Percentiles rank a stretch among this genome's conserved stretches.
These are phyloP conservation scores for Piromyces sp. DNA, from an alignment of 192 early-diverging fungal genomes.

Conservation along the genomic window DNA sequence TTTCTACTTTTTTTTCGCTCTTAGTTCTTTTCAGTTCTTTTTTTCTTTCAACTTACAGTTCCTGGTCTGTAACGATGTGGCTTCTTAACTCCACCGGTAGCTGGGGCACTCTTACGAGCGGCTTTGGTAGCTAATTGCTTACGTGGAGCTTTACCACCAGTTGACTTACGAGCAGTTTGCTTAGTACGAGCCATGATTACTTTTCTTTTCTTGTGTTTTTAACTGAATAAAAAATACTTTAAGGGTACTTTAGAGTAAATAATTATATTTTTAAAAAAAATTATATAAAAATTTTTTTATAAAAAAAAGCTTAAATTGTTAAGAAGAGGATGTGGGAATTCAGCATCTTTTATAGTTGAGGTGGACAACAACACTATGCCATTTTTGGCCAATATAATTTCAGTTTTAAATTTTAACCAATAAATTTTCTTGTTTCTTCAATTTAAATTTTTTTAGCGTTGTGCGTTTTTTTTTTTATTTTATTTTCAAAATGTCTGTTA, in stretches of 20 bases:
- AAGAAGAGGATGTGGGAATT: not conserved
- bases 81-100: constrained; percentile 85
- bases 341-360: not conserved
- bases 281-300: not conserved
- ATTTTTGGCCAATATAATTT: not conserved
- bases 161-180: constrained; percentile 97
- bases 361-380: not conserved
- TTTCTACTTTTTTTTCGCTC: not conserved
- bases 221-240: not conserved
- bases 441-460: too few species aligned
- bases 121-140: constrained; percentile 49
- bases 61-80: constrained; percentile 58
- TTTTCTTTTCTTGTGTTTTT: not conserved
- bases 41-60: constrained; percentile 23
- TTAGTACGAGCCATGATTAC: constrained; percentile 51
- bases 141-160: constrained; percentile 96
- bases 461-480: too few species aligned
- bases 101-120: constrained; percentile 85
- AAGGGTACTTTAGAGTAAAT: not conserved
- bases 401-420: not conserved
- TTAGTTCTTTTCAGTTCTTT: not conserved
- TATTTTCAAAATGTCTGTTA: too few species aligned
- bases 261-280: constrained; percentile 7
- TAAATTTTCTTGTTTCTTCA: not conserved
- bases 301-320: not conserved